Conservation (phyloP, 2,329 filamentous ascomycete genomes). For the Aspergillus uvarum region DNA sequence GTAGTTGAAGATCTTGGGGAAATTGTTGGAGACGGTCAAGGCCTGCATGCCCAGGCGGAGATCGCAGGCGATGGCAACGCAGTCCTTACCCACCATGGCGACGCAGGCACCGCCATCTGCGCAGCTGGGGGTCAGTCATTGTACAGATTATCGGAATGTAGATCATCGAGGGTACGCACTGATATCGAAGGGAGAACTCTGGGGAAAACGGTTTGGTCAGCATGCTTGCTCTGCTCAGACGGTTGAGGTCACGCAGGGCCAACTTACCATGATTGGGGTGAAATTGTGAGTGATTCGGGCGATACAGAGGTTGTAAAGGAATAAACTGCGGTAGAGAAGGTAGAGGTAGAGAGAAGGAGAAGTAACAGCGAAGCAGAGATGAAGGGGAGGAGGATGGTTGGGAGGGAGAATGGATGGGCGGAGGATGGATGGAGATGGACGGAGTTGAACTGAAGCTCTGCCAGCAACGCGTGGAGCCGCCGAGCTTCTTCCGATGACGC, state of each 20-base stretch:
- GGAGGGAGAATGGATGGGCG: conserved; percentile 20
- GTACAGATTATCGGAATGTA: conserved; percentile 1
- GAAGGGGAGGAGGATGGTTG: conserved; percentile 13
- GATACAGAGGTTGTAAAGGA: not conserved
- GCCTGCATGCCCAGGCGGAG: conserved; percentile 95
- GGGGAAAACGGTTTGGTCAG: conserved; percentile 35
- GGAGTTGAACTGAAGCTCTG: conserved; percentile 31
- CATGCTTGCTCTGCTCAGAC: conserved; percentile 24
- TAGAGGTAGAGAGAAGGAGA: conserved; percentile 4
- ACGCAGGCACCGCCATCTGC: conserved; percentile 87
- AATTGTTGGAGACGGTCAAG: conserved; percentile 96
- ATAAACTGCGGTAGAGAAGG: conserved; percentile 11
- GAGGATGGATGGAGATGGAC: conserved; percentile 20
- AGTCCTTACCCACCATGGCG: conserved; percentile 99
- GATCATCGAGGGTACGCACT: conserved; percentile 58
- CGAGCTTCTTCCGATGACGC: conserved; percentile 29
- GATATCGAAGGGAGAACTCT: conserved; percentile 94
- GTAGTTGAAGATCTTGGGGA: conserved; percentile 99
- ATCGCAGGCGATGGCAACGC: conserved; percentile 98
- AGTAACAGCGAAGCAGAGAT: conserved; percentile 15
- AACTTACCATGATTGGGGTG: conserved; percentile 34
- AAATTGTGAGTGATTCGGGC: conserved; percentile 2
- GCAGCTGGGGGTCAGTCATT: conserved; percentile 9
- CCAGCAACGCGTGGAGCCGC: conserved; percentile 24
- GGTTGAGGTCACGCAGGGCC: conserved; percentile 8